Conservation (phyloP, 1,139 yeast species). For the Pneumocystis jirovecii region DNA sequence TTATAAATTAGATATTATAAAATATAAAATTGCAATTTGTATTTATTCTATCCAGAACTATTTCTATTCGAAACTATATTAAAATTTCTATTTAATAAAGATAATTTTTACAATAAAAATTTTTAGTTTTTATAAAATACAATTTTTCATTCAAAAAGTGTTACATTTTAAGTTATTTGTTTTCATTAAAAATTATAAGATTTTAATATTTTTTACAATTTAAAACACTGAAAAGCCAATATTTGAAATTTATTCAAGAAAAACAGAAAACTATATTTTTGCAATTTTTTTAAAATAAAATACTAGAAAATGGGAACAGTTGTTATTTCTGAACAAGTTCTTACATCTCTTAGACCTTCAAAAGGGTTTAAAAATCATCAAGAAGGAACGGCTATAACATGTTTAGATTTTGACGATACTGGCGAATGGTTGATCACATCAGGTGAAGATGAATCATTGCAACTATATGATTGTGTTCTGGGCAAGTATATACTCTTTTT, state of each 20-base stretch:
- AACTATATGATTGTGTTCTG: constrained; percentile 59
- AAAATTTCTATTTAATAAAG: no score
- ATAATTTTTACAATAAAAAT: no score
- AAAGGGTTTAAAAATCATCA: constrained; percentile 47
- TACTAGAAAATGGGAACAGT: constrained; percentile 11
- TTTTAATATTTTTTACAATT: no score
- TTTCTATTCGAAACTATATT: no score
- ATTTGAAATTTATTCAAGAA: neutral
- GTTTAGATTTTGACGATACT: constrained; percentile 70
- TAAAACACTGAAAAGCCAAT: neutral
- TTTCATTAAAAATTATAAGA: no score
- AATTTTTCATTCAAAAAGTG: no score
- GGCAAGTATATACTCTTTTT: constrained; percentile 33
- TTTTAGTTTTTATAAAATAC: no score
- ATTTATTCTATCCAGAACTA: no score
- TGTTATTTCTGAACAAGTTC: constrained; percentile 21
- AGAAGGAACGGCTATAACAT: constrained; percentile 48
- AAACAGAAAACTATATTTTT: neutral
- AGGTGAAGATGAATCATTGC: constrained; percentile 70
- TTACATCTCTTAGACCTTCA: constrained; percentile 38
- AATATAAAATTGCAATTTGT: no score
- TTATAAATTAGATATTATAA: no score
- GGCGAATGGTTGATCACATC: constrained; percentile 61
- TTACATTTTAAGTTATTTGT: no score
- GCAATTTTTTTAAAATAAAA: neutral